Percentiles rank a stretch among this genome's conserved stretches.
These are phyloP conservation scores for Ceriops zippeliana DNA, from an alignment of 345 rosid species.

Conservation along the genomic window DNA sequence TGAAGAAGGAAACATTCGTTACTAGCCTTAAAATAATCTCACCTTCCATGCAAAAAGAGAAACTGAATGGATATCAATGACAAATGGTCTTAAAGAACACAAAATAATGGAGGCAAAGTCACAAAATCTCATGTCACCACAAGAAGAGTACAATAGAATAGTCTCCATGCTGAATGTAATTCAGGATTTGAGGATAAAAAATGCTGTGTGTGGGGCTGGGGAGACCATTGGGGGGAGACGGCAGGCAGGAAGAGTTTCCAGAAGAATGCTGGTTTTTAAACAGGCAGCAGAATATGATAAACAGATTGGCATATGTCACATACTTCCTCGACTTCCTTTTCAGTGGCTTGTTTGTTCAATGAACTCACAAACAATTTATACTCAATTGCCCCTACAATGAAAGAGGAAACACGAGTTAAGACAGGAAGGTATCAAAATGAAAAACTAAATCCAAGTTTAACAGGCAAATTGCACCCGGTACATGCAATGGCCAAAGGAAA, in stretches of 20 bases:
- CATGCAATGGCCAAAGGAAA: not conserved
- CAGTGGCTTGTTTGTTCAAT: constrained; percentile 86
- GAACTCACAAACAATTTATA: constrained; percentile 94
- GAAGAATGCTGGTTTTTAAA: constrained; percentile 6
- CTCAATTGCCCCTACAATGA: constrained; percentile 73
- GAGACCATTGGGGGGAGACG: no score
- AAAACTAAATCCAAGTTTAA: not conserved
- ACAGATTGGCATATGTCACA: constrained; percentile 16
- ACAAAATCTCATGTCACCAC: not conserved
- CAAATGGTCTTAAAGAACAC: not conserved
- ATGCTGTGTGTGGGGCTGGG: not conserved
- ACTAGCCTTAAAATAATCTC: constrained; percentile 1
- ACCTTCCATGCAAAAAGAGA: not conserved
- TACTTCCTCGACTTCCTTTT: constrained; percentile 95
- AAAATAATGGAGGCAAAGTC: not conserved
- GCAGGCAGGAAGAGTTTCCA: not conserved
- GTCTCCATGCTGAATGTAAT: no score
- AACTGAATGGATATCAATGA: not conserved
- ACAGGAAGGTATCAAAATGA: constrained; percentile 3
- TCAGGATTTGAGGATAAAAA: not conserved
- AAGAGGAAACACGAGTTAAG: constrained; percentile 14
- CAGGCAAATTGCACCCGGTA: not conserved
- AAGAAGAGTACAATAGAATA: not conserved
- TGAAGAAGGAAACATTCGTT: constrained; percentile 29
- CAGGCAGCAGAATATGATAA: constrained; percentile 10